phyloP scores from a whole-genome alignment of 805 yeast genomes.

The Sugiyamaella lignohabitans region DNA sequence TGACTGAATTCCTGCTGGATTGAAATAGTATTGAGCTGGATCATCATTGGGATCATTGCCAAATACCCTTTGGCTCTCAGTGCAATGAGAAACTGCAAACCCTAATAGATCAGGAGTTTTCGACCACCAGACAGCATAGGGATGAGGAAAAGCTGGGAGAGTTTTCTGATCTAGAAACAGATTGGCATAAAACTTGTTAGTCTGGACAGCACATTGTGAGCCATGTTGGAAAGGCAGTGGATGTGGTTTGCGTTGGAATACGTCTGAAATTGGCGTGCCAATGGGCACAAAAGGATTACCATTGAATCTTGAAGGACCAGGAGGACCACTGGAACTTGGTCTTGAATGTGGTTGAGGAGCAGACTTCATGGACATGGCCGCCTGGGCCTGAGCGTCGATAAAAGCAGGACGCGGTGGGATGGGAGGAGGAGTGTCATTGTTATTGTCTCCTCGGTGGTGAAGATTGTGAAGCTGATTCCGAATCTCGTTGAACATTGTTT shows the following conservation, averaged over 20 bases:
- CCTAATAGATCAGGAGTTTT: slow-evolving; percentile 47
- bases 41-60: slow-evolving; percentile 54
- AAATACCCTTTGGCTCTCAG: slow-evolving; percentile 52
- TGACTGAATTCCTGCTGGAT: slow-evolving; percentile 46
- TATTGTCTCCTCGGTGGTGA: no score
- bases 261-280: slow-evolving; percentile 7
- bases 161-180: slow-evolving; percentile 60
- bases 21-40: slow-evolving; percentile 42
- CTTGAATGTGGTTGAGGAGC: background rate
- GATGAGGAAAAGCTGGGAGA: slow-evolving; percentile 74
- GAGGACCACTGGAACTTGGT: background rate
- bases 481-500: no score
- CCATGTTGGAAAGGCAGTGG: slow-evolving; percentile 14
- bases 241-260: slow-evolving; percentile 13
- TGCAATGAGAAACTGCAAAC: slow-evolving; percentile 60
- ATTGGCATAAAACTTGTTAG: slow-evolving; percentile 76
- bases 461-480: no score
- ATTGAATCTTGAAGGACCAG: slow-evolving; percentile 7
- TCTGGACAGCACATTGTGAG: slow-evolving; percentile 44
- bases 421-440: no score
- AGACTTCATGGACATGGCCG: no score
- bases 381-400: no score
- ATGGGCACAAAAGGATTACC: slow-evolving; percentile 17
- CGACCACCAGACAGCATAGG: slow-evolving; percentile 67
- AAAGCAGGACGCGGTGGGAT: no score